Evolutionary conservation across 257 asterid genomes (phyloP).

Genomic region (Anisodus tanguticus): DNA sequence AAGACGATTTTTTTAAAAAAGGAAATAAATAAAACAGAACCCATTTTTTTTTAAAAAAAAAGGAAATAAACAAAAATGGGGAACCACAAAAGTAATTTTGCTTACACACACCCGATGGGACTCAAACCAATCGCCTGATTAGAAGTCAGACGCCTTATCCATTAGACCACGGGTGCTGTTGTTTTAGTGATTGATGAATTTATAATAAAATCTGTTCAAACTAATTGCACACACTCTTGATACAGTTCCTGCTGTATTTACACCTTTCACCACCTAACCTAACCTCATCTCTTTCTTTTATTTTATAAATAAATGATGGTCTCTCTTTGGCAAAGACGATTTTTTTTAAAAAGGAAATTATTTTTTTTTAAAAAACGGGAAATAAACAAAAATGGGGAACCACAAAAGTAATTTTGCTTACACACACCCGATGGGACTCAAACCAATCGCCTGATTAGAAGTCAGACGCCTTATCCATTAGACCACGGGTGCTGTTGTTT

Average conservation of each 20-base stretch:
- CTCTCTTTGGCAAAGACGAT: background rate
- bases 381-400: too few relatives aligned
- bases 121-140: conserved; percentile 61
- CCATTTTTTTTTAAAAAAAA: too few relatives aligned
- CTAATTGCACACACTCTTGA: background rate
- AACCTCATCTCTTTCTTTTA: too few relatives aligned
- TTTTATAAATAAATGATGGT: too few relatives aligned
- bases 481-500: background rate
- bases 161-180: background rate
- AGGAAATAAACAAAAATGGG: too few relatives aligned
- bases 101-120: conserved; percentile 35
- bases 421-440: conserved; percentile 45
- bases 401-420: background rate
- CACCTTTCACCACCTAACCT: background rate
- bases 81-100: background rate
- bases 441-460: conserved; percentile 61
- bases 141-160: conserved; percentile 48
- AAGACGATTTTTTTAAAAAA: background rate
- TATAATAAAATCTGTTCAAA: too few relatives aligned
- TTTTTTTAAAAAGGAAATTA: background rate
- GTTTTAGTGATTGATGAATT: too few relatives aligned
- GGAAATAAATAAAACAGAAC: too few relatives aligned
- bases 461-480: conserved; percentile 40
- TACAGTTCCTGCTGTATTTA: background rate
- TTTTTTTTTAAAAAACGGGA: too few relatives aligned